Conservation (phyloP, 495 filamentous ascomycete genomes). For the Daldinia bambusicola region DNA sequence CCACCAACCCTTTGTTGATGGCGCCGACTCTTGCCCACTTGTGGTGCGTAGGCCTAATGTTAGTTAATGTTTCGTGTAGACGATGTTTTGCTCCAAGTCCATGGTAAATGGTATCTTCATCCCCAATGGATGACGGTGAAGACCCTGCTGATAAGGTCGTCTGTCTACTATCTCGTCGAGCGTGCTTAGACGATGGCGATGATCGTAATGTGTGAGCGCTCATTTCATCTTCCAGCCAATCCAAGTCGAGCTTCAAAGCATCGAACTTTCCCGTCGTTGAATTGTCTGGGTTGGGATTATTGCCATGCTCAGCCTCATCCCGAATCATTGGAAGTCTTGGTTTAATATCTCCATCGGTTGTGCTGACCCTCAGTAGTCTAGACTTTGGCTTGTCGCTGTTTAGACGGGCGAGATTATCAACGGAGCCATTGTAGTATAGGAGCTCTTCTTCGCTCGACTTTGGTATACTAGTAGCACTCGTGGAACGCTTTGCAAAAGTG, state of each 20-base stretch:
- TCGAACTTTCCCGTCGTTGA: constrained; percentile 31
- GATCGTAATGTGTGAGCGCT: constrained; percentile 30
- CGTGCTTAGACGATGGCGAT: constrained; percentile 21
- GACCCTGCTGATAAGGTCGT: constrained; percentile 34
- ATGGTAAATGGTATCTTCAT: constrained; percentile 48
- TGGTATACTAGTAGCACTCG: constrained; percentile 36
- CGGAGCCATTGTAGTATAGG: constrained; percentile 35
- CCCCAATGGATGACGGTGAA: constrained; percentile 38
- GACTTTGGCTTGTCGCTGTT: constrained; percentile 32
- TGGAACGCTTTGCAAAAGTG: constrained; percentile 70
- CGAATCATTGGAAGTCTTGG: constrained; percentile 51
- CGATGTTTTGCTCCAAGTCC: constrained; percentile 35
- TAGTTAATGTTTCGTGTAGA: constrained; percentile 41
- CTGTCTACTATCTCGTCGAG: constrained; percentile 29
- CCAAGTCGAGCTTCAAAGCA: constrained; percentile 31
- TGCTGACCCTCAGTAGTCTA: constrained; percentile 16
- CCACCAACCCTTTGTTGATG: constrained; percentile 53
- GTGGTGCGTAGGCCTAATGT: constrained; percentile 39
- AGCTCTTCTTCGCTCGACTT: constrained; percentile 35
- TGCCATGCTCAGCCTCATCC: constrained; percentile 51
- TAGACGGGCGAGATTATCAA: constrained; percentile 36
- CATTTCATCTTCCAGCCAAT: constrained; percentile 38
- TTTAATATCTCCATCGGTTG: constrained; percentile 35
- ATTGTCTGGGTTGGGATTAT: constrained; percentile 24
- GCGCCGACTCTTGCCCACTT: constrained; percentile 50